Conservation (phyloP, 1,284 basidiomycete species). For the Anthracocystis setariae region DNA sequence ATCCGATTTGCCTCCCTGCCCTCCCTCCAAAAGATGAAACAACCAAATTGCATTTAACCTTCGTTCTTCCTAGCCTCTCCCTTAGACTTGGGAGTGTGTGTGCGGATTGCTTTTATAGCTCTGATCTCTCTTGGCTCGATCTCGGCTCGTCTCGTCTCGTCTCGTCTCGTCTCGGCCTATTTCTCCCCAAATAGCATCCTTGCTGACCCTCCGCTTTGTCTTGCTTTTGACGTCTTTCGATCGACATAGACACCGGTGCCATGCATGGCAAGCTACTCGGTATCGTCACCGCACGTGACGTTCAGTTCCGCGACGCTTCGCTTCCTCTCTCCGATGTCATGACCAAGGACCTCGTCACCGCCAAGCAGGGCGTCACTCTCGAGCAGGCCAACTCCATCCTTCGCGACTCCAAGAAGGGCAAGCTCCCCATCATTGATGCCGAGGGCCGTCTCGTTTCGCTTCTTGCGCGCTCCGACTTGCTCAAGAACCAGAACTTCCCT, state of each 20-base stretch:
- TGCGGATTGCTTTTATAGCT: slow-evolving; percentile 74
- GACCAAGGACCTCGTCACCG: slow-evolving; percentile 72
- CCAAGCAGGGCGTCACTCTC: slow-evolving; percentile 73
- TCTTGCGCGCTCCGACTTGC: slow-evolving; percentile 82
- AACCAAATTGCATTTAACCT: slow-evolving; percentile 73
- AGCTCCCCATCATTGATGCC: slow-evolving; percentile 74
- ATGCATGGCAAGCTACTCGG: slow-evolving; percentile 88
- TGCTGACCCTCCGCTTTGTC: background rate
- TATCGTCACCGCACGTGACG: slow-evolving; percentile 95
- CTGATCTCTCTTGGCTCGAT: slow-evolving; percentile 58
- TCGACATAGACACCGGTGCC: slow-evolving; percentile 81
- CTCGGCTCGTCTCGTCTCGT: background rate
- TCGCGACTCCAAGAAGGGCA: slow-evolving; percentile 96
- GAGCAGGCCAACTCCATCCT: slow-evolving; percentile 92
- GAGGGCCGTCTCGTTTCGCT: slow-evolving; percentile 62
- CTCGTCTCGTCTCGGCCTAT: background rate
- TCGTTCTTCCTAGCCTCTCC: slow-evolving; percentile 82
- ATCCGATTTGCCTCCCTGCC: slow-evolving; percentile 1
- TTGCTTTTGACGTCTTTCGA: slow-evolving; percentile 1
- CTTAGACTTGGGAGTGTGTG: slow-evolving; percentile 76
- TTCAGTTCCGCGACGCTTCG: slow-evolving; percentile 84
- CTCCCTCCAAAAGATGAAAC: slow-evolving; percentile 35
- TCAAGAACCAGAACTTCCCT: slow-evolving; percentile 98
- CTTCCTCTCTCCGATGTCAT: slow-evolving; percentile 85
- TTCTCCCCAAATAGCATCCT: background rate